A percentile compares a stretch with the other conserved stretches of the same genome.
These are phyloP conservation scores for Sordariomycetes sp. DNA, from an alignment of 2,329 filamentous ascomycete species.

Conservation along the genomic window DNA sequence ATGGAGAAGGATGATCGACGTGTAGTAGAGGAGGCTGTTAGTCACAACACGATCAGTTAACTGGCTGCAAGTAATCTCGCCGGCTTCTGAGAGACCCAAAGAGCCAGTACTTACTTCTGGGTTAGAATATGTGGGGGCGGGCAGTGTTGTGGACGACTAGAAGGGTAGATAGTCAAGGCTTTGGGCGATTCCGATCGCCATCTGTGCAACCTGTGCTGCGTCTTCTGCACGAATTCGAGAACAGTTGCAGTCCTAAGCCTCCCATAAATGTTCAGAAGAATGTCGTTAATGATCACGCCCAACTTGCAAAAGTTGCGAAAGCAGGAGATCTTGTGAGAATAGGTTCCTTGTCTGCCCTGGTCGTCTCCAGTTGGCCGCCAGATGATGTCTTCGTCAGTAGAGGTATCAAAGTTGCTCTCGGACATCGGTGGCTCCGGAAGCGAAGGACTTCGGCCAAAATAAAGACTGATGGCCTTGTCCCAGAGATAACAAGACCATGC, in stretches of 20 bases:
- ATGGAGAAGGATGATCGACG: conserved; percentile 14
- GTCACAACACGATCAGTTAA: background rate
- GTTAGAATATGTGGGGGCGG: conserved; percentile 1
- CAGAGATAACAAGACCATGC: conserved; percentile 17
- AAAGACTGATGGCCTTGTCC: conserved; percentile 17
- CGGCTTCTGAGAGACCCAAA: no score
- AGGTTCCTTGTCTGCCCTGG: background rate
- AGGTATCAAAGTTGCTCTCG: conserved; percentile 3
- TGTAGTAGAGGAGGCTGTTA: conserved; percentile 11
- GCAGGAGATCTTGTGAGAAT: background rate
- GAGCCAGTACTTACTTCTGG: conserved; percentile 2
- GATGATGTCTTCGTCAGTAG: conserved; percentile 3
- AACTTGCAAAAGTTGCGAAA: conserved; percentile 11
- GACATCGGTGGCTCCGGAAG: conserved; percentile 3
- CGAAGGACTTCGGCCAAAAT: conserved; percentile 13
- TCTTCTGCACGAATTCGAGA: background rate
- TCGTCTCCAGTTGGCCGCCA: background rate
- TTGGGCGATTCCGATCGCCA: conserved; percentile 8
- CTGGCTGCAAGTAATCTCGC: no score
- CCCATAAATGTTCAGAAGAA: conserved; percentile 11
- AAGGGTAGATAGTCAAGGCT: conserved; percentile 6
- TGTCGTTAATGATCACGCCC: conserved; percentile 14
- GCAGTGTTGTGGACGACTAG: background rate
- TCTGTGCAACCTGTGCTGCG: conserved; percentile 4
- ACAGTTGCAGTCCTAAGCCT: background rate